phyloP scores from a whole-genome alignment of 1,139 yeast genomes.

The Yamadazyma blattariae region DNA sequence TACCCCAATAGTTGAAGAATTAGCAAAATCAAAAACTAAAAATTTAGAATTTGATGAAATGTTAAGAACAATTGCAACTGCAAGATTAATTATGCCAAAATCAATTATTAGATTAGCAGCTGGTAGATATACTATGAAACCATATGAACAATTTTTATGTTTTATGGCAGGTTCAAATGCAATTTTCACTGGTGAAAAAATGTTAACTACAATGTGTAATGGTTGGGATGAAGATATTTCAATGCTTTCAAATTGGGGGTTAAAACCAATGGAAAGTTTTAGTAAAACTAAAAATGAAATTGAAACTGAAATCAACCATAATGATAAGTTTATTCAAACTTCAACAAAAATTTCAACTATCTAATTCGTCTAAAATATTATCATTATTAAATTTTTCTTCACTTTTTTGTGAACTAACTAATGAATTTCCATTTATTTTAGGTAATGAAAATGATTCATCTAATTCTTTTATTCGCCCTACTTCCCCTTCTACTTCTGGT shows the following conservation, averaged over 20 bases:
- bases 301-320: not conserved
- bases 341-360: not conserved
- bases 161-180: constrained; percentile 81
- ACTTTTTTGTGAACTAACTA: constrained; percentile 7
- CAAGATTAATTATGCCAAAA: constrained; percentile 70
- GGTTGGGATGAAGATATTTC: constrained; percentile 82
- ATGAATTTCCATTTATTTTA: constrained; percentile 17
- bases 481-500: not conserved
- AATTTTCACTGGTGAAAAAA: constrained; percentile 75
- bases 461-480: constrained; percentile 6
- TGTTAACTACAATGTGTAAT: constrained; percentile 80
- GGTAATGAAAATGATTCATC: constrained; percentile 36
- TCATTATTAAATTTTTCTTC: constrained; percentile 8
- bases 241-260: constrained; percentile 70
- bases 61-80: constrained; percentile 71
- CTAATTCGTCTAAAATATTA: constrained; percentile 9
- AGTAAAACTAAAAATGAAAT: constrained; percentile 3
- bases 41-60: constrained; percentile 58
- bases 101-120: constrained; percentile 75
- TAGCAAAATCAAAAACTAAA: constrained; percentile 31
- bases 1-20: constrained; percentile 66
- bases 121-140: constrained; percentile 80
- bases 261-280: constrained; percentile 64
- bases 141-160: constrained; percentile 69
- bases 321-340: not conserved